Conservation (phyloP, 352 stramenopile genomes). For the Pythium coloratum region DNA sequence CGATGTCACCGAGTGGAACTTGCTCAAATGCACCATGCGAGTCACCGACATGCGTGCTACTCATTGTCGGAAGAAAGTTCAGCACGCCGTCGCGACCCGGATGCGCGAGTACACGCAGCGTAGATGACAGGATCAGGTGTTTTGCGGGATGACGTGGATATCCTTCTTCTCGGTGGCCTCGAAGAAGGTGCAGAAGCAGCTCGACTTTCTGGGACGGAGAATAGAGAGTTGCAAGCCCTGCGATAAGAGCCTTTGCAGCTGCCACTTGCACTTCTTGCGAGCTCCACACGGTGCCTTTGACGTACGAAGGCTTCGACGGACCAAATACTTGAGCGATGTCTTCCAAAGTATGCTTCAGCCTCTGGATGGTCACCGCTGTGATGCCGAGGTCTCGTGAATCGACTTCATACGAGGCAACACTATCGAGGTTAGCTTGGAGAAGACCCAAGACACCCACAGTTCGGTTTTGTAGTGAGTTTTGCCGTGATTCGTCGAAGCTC, state of each 20-base stretch:
- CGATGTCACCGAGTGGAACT: slow-evolving; percentile 16
- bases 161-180: slow-evolving; percentile 31
- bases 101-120: slow-evolving; percentile 53
- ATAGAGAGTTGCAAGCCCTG: slow-evolving; percentile 67
- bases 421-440: slow-evolving; percentile 66
- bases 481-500: background rate
- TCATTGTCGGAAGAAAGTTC: slow-evolving; percentile 49
- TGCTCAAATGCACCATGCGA: slow-evolving; percentile 4
- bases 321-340: slow-evolving; percentile 31
- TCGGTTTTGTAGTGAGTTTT: background rate
- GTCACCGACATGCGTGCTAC: background rate
- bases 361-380: slow-evolving; percentile 29
- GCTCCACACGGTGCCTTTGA: background rate
- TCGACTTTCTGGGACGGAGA: slow-evolving; percentile 60
- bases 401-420: slow-evolving; percentile 60
- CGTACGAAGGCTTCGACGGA: background rate
- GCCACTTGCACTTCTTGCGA: slow-evolving; percentile 44
- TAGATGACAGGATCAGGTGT: slow-evolving; percentile 53
- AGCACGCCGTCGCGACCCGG: slow-evolving; percentile 67
- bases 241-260: slow-evolving; percentile 64
- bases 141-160: slow-evolving; percentile 42
- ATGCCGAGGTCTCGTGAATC: slow-evolving; percentile 41
- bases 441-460: slow-evolving; percentile 36
- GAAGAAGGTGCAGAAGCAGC: slow-evolving; percentile 66
- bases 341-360: slow-evolving; percentile 53